These are phyloP conservation scores for Cruciata laevipes DNA, from an alignment of 257 asterid genomes.

Conservation along the genomic window DNA sequence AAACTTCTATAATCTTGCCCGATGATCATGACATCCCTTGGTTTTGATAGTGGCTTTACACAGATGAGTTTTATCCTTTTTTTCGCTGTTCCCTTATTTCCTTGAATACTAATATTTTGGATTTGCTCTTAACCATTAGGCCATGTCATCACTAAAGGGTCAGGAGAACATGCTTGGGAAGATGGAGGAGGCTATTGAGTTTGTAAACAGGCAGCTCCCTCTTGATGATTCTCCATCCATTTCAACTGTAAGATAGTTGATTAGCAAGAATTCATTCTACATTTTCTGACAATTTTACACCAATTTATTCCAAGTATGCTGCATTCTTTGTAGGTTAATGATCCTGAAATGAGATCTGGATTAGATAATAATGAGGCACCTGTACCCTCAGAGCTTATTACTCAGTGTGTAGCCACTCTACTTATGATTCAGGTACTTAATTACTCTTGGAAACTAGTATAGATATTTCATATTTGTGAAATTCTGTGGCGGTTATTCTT, in stretches of 20 bases:
- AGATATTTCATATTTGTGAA: neutral
- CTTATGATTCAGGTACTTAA: slow-evolving; percentile 68
- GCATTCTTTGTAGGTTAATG: slow-evolving; percentile 42
- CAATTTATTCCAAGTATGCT: slow-evolving; percentile 11
- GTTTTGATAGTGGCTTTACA: neutral
- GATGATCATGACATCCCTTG: neutral
- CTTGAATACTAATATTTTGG: neutral
- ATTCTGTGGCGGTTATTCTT: neutral
- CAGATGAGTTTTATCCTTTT: neutral
- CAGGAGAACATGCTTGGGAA: slow-evolving; percentile 46
- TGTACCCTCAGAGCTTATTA: slow-evolving; percentile 69
- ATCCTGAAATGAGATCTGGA: slow-evolving; percentile 32
- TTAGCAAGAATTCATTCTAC: slow-evolving; percentile 8
- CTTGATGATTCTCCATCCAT: slow-evolving; percentile 26
- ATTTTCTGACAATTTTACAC: slow-evolving; percentile 12
- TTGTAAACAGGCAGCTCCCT: slow-evolving; percentile 32
- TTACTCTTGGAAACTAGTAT: neutral
- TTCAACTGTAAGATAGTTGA: slow-evolving; percentile 32
- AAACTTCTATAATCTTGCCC: neutral
- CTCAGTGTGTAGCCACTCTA: slow-evolving; percentile 71
- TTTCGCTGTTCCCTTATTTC: neutral
- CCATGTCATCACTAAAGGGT: slow-evolving; percentile 53
- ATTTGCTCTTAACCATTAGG: slow-evolving; percentile 30
- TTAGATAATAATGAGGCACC: slow-evolving; percentile 44
- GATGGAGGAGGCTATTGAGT: slow-evolving; percentile 59